A percentile compares a stretch with the other conserved stretches of the same genome.
Evolutionary conservation across 345 rosid genomes (phyloP).

Genomic region (Salix viminalis): DNA sequence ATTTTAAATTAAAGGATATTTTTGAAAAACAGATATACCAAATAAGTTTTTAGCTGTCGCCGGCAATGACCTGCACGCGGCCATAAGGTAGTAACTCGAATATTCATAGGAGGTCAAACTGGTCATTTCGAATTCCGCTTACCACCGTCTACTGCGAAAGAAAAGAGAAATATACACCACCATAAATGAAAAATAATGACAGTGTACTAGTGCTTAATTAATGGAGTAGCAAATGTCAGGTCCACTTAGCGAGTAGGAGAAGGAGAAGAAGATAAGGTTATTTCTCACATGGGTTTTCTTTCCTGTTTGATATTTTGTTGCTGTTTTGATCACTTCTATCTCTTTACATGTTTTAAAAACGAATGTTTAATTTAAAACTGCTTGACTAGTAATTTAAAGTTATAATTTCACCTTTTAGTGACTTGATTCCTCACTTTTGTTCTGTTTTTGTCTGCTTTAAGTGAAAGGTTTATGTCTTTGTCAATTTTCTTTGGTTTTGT

Average conservation of each 20-base stretch:
- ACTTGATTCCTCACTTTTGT: not conserved
- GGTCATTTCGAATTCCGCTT: not conserved
- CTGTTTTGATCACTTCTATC: not conserved
- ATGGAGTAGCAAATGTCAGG: not conserved
- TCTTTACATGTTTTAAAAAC: not conserved
- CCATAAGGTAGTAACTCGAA: not conserved
- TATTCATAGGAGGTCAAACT: not conserved
- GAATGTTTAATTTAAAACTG: not conserved
- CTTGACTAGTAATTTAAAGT: not conserved
- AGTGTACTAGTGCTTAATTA: not conserved
- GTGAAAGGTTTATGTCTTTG: not conserved
- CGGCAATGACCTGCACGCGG: not conserved
- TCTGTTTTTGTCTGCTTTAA: not conserved
- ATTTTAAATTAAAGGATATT: too few species aligned
- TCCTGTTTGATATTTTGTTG: not conserved
- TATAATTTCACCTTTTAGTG: not conserved
- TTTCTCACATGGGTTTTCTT: not conserved
- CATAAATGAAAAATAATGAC: not conserved
- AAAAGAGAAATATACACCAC: not conserved
- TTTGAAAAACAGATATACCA: too few species aligned
- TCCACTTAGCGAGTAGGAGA: not conserved
- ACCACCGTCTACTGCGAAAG: not conserved
- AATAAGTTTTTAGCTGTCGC: not conserved
- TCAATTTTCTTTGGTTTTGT: not conserved
- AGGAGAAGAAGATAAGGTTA: not conserved